Conservation (phyloP, 176 grass and related monocot species). For the Tuctoria greenei region DNA sequence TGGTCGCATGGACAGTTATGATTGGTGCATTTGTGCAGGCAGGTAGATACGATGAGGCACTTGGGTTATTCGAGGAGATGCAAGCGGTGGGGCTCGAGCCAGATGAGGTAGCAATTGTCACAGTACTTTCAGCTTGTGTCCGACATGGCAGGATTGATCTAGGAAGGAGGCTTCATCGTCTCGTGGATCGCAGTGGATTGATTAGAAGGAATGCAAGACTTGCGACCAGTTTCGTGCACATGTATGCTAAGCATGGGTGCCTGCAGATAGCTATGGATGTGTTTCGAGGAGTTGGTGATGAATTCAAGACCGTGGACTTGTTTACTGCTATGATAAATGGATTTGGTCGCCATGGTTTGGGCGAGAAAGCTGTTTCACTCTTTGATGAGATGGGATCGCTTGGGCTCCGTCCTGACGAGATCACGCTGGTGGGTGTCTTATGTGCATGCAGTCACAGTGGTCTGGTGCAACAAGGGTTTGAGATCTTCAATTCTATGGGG, state of each 20-base stretch:
- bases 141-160: constrained; percentile 22
- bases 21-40: constrained; percentile 47
- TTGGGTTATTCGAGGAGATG: constrained; percentile 53
- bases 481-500: constrained; percentile 49
- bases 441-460: constrained; percentile 53
- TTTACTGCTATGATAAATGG: constrained; percentile 67
- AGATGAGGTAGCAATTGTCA: constrained; percentile 44
- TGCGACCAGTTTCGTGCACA: constrained; percentile 51
- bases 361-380: constrained; percentile 45
- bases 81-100: constrained; percentile 37
- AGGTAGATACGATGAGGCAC: constrained; percentile 35
- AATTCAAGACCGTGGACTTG: constrained; percentile 50
- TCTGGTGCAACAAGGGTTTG: constrained; percentile 41
- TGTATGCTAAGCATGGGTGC: constrained; percentile 55
- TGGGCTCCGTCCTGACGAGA: constrained; percentile 44
- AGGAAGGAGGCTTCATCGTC: constrained; percentile 48
- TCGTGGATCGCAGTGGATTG: constrained; percentile 19
- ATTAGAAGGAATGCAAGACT: constrained; percentile 41
- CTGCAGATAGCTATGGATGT: constrained; percentile 56
- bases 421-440: constrained; percentile 44
- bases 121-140: constrained; percentile 49
- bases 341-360: constrained; percentile 39
- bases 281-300: constrained; percentile 25
- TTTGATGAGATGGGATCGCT: constrained; percentile 49
- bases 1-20: constrained; percentile 57